phyloP scores from a whole-genome alignment of 306 rosid genomes.

The Casuarina glauca region DNA sequence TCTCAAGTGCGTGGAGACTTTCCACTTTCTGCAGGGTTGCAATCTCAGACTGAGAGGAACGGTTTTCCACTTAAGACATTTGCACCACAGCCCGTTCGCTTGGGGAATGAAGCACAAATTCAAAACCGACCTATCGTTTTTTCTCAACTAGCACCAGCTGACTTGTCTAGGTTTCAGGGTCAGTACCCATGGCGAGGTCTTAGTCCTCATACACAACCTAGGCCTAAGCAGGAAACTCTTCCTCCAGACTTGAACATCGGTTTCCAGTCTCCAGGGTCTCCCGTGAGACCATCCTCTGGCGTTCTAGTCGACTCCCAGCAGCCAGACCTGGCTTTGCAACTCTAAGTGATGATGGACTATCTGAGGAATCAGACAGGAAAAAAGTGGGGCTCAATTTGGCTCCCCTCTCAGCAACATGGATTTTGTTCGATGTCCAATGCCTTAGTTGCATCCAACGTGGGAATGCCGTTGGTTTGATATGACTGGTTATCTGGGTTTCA shows the following conservation, averaged over 20 bases:
- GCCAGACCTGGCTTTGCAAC: conserved; percentile 97
- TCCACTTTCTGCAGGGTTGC: conserved; percentile 54
- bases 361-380: conserved; percentile 24
- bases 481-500: conserved; percentile 30
- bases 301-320: conserved; percentile 90
- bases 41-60: conserved; percentile 62
- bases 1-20: conserved; percentile 60
- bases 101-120: conserved; percentile 58
- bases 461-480: conserved; percentile 30
- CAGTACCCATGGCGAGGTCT: conserved; percentile 72
- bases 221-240: conserved; percentile 77
- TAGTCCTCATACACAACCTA: conserved; percentile 60
- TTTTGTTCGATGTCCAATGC: conserved; percentile 26
- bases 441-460: conserved; percentile 23
- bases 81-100: conserved; percentile 50
- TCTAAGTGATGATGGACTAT: conserved; percentile 40
- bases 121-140: conserved; percentile 62
- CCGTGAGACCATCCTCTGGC: conserved; percentile 85
- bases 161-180: conserved; percentile 78
- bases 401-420: conserved; percentile 29
- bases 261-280: conserved; percentile 91
- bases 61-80: conserved; percentile 66
- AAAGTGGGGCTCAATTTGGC: conserved; percentile 5
- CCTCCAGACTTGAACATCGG: conserved; percentile 98
- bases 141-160: conserved; percentile 72